Conservation (phyloP, 441 rosid genomes). For the Populus tomentosa region DNA sequence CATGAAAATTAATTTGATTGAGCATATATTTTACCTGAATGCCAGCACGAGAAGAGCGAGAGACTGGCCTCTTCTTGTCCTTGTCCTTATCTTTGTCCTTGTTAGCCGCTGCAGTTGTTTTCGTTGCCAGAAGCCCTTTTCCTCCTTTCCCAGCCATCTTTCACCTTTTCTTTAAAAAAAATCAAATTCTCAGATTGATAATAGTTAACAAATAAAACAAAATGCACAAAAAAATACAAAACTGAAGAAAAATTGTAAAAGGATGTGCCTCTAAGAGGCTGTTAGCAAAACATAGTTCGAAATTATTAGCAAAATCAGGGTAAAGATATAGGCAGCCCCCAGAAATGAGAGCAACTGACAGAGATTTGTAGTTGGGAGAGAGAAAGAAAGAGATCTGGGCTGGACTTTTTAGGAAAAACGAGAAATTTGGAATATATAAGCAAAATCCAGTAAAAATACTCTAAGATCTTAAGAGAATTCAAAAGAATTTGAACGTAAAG, state of each 20-base stretch:
- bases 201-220: neutral
- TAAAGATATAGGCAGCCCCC: neutral
- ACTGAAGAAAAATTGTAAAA: neutral
- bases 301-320: neutral
- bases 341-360: neutral
- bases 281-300: neutral
- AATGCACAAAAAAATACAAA: neutral
- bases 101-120: conserved; percentile 72
- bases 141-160: conserved; percentile 97
- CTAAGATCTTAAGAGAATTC: neutral
- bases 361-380: neutral
- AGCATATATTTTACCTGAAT: conserved; percentile 47
- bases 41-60: conserved; percentile 96
- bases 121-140: conserved; percentile 82
- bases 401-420: neutral
- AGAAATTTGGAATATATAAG: neutral
- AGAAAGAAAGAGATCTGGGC: conserved; percentile 14
- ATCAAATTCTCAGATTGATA: neutral
- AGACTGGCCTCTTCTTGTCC: conserved; percentile 75
- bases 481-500: neutral
- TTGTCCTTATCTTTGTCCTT: conserved; percentile 69
- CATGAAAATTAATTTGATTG: neutral
- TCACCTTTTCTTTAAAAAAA: conserved; percentile 2
- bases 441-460: neutral
- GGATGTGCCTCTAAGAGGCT: neutral